These are phyloP conservation scores for Coccomyxa subellipsoidea DNA, from an alignment of 163 green algal species.

Conservation along the genomic window DNA sequence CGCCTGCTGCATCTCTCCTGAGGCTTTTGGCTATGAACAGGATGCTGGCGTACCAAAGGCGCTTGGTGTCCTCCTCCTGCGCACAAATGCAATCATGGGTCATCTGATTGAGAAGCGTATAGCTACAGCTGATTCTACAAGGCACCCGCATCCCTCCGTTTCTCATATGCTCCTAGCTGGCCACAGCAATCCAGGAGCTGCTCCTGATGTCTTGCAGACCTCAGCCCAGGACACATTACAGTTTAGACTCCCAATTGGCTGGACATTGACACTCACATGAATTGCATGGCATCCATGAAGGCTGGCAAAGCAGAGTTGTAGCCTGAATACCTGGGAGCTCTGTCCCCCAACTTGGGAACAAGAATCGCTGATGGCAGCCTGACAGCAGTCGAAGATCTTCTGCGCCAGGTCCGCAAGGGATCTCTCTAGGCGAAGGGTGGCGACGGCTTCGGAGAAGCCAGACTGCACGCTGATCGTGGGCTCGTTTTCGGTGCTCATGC, in stretches of 20 bases:
- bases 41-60: constrained; percentile 8
- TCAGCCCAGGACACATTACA: background rate
- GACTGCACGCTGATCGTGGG: background rate
- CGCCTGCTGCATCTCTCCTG: background rate
- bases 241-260: background rate
- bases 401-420: constrained; percentile 11
- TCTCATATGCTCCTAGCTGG: background rate
- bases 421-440: background rate
- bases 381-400: constrained; percentile 17
- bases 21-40: constrained; percentile 13
- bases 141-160: too few species aligned
- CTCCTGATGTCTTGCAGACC: background rate
- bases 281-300: background rate
- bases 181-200: constrained; percentile 5
- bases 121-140: too few species aligned
- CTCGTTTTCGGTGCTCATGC: background rate
- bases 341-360: background rate
- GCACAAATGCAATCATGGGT: background rate
- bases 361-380: constrained; percentile 12
- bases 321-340: background rate
- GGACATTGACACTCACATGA: too few species aligned
- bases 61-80: background rate
- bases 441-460: background rate
- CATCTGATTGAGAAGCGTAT: background rate
- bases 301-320: background rate